Evolutionary conservation across 2,329 filamentous ascomycete species (phyloP), one percentile per base, ranked within the genome.

Genomic region (Ophiocordyceps unilateralis): DNA sequence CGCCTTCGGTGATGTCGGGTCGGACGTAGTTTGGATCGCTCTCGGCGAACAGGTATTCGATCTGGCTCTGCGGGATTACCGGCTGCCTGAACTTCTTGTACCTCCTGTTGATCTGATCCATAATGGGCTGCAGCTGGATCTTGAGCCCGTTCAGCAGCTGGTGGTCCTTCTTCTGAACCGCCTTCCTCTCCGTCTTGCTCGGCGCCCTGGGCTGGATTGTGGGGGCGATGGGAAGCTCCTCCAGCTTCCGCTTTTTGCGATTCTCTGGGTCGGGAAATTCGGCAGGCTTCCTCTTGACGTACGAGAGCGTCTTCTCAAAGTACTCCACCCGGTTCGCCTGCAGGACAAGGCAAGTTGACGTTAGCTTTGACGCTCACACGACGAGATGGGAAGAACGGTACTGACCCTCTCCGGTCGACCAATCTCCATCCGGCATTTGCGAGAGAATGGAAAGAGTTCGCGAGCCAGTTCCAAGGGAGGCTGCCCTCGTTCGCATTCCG

Each of bases 81-180:
- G 85, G 81, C 44, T 78, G 77, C 47, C 87, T 75, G 63, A 96
- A 96, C 51, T 86, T 86, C 57, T 81, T 84, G 64, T 94, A 93
- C 57, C 83, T 87, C 47, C 72, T 70, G 59, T 93, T 91, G 56
- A 98, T 85, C 61, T 95, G 86, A 51, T 98, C 89, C 87, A 98
- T 95, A 51, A 96, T 85, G 2, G 85, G 86, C 59, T 95, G 88
- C 43, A 98, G 77, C 43, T 81, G 70, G 34, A 93, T 78, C 65
- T 96, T 98, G 49, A 98, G 67, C 45, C 81, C 67, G 57, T 96
- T 95, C 43, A 96, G 70, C 11, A 81, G 76, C 49, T 89, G 78
- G 41, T 85, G 79, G 55, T 98, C 93, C 48, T 76, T 76, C 60
- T 86, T 83, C 61, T 82, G 83, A 57, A 89, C 78, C 2, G 74